phyloP scores from a whole-genome alignment of 768 basidiomycete genomes.

The Rhodotorula taiwanensis region DNA sequence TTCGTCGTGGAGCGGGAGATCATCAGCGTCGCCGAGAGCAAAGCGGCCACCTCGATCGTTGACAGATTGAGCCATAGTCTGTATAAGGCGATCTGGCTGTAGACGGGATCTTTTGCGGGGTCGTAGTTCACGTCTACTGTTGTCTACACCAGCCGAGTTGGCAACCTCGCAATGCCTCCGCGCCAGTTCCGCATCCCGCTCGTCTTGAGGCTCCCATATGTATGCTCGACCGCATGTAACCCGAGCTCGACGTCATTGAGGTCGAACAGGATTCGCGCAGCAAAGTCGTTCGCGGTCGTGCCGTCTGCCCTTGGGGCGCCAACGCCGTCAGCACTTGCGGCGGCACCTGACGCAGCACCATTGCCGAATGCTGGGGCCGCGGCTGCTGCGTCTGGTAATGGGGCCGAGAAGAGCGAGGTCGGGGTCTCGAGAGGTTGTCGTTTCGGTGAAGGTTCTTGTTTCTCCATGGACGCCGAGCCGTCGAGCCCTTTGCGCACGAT shows the following conservation, averaged over 20 bases:
- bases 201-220: conserved; percentile 70
- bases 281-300: conserved; percentile 40
- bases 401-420: conserved; percentile 30
- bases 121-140: background rate
- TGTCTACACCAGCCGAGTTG: conserved; percentile 6
- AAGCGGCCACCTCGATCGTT: conserved; percentile 22
- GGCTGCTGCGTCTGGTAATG: conserved; percentile 41
- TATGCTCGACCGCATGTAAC: conserved; percentile 78
- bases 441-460: conserved; percentile 1
- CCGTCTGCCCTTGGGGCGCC: conserved; percentile 47
- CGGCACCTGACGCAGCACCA: too few species aligned
- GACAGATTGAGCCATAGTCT: conserved; percentile 12
- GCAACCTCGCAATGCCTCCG: conserved; percentile 69
- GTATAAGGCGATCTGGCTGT: conserved; percentile 51
- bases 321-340: conserved; percentile 50
- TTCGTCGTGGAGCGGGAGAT: conserved; percentile 29
- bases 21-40: conserved; percentile 26
- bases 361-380: conserved; percentile 51
- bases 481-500: background rate
- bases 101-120: too few species aligned
- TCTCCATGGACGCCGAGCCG: too few species aligned
- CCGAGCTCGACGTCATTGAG: conserved; percentile 88
- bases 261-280: conserved; percentile 62
- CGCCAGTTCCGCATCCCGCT: conserved; percentile 87
- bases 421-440: conserved; percentile 12